A percentile compares a stretch with the other conserved stretches of the same genome.
These are phyloP conservation scores for Ogataea corticis DNA, from an alignment of 805 yeast species.

Conservation along the genomic window DNA sequence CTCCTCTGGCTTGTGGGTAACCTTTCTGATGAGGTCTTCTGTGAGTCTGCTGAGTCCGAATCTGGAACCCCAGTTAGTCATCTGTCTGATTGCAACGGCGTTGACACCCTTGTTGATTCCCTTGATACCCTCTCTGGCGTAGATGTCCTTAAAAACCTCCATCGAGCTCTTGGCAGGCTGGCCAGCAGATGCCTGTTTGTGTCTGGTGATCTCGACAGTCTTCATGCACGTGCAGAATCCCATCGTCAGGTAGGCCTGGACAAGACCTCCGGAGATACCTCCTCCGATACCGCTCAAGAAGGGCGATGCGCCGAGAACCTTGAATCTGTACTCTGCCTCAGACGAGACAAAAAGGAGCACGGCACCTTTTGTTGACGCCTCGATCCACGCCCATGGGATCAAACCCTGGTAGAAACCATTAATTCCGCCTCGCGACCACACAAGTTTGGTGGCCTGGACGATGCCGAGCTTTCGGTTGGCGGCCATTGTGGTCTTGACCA, in stretches of 20 bases:
- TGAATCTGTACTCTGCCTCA: constrained; percentile 83
- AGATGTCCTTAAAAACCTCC: constrained; percentile 84
- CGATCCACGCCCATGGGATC: constrained; percentile 99
- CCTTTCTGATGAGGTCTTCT: constrained; percentile 74
- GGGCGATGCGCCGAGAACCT: constrained; percentile 60
- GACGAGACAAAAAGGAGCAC: constrained; percentile 89
- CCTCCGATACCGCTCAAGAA: constrained; percentile 91
- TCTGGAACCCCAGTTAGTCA: constrained; percentile 99
- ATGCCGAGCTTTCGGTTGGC: constrained; percentile 81
- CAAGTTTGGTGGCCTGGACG: constrained; percentile 64
- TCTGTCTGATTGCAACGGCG: constrained; percentile 98
- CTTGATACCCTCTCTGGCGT: constrained; percentile 79
- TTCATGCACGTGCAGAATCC: constrained; percentile 99
- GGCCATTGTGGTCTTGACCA: constrained; percentile 96
- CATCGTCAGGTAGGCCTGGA: constrained; percentile 94
- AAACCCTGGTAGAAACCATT: constrained; percentile 95
- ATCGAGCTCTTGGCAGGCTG: constrained; percentile 72
- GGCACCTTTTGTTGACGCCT: constrained; percentile 99
- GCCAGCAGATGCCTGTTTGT: constrained; percentile 71
- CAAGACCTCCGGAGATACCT: constrained; percentile 94
- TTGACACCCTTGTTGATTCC: constrained; percentile 98
- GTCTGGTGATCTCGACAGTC: constrained; percentile 94
- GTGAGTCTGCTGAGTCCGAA: constrained; percentile 91
- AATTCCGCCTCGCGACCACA: constrained; percentile 93
- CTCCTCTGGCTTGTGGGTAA: constrained; percentile 55